A percentile compares a stretch with the other conserved stretches of the same genome.
These are phyloP conservation scores for Calonectria crousiana DNA, from an alignment of 2,329 filamentous ascomycete species.

Conservation along the genomic window DNA sequence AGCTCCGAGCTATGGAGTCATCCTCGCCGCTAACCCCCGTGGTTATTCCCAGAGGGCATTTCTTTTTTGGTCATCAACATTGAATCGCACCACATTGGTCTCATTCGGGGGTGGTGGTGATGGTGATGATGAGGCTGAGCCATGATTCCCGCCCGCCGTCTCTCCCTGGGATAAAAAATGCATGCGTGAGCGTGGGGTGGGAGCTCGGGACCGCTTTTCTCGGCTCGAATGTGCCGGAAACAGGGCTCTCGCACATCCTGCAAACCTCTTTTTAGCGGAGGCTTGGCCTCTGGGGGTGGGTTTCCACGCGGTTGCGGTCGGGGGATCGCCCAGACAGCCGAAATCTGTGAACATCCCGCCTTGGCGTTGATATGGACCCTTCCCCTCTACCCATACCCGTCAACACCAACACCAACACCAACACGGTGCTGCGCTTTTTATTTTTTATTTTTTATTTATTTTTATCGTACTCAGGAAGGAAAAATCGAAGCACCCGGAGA, in stretches of 20 bases:
- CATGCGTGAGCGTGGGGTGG: neutral
- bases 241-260: slow-evolving; percentile 22
- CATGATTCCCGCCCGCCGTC: neutral
- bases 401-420: neutral
- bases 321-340: slow-evolving; percentile 35
- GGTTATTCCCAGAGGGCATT: neutral
- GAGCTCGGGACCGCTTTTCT: slow-evolving; percentile 16
- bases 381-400: too few relatives aligned
- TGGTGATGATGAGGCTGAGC: slow-evolving; percentile 2
- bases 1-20: neutral
- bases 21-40: neutral
- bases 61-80: neutral
- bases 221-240: slow-evolving; percentile 39
- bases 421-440: neutral
- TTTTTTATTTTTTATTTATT: too few relatives aligned
- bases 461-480: neutral
- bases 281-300: slow-evolving; percentile 11
- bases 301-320: slow-evolving; percentile 12
- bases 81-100: neutral
- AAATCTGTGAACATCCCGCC: slow-evolving; percentile 32
- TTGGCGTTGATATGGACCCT: slow-evolving; percentile 41
- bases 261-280: neutral
- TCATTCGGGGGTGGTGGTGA: neutral
- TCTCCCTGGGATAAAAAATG: neutral
- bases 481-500: neutral